These are phyloP conservation scores for Linanthus parryae DNA, from an alignment of 148 eudicot species.

Conservation along the genomic window DNA sequence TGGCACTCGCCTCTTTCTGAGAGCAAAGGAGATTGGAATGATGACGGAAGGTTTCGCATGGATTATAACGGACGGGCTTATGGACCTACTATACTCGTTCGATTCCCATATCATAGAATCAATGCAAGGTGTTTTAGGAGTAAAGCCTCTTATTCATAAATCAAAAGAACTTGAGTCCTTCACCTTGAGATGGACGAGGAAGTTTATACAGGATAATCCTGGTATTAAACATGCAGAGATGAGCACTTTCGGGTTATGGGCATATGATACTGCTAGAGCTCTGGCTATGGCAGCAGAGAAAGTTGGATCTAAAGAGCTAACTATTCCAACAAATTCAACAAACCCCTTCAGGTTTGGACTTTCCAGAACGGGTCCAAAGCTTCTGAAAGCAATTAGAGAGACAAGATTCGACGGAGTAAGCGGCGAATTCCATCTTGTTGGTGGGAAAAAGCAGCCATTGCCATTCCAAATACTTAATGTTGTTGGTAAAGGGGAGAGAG, in stretches of 20 bases:
- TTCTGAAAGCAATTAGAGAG: conserved; percentile 3
- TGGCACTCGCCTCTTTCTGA: conserved; percentile 18
- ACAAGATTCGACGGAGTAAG: conserved; percentile 6
- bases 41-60: conserved; percentile 27
- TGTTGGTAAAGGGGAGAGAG: conserved; percentile 8
- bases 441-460: neutral
- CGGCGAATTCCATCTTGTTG: neutral
- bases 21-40: conserved; percentile 16
- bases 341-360: neutral
- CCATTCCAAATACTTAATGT: conserved; percentile 7
- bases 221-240: conserved; percentile 1
- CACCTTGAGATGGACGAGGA: conserved; percentile 17
- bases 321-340: neutral
- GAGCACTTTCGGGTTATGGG: conserved; percentile 11
- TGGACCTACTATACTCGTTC: conserved; percentile 13
- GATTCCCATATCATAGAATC: conserved; percentile 5
- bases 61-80: conserved; percentile 20
- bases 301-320: conserved; percentile 3
- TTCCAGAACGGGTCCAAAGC: conserved; percentile 9
- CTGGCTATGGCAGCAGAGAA: conserved; percentile 7
- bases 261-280: conserved; percentile 9
- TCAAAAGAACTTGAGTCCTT: conserved; percentile 14
- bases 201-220: conserved; percentile 7
- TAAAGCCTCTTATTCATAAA: conserved; percentile 3
- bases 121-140: conserved; percentile 7